Conservation (phyloP, 306 rosid genomes). For the Sicyos edulis region DNA sequence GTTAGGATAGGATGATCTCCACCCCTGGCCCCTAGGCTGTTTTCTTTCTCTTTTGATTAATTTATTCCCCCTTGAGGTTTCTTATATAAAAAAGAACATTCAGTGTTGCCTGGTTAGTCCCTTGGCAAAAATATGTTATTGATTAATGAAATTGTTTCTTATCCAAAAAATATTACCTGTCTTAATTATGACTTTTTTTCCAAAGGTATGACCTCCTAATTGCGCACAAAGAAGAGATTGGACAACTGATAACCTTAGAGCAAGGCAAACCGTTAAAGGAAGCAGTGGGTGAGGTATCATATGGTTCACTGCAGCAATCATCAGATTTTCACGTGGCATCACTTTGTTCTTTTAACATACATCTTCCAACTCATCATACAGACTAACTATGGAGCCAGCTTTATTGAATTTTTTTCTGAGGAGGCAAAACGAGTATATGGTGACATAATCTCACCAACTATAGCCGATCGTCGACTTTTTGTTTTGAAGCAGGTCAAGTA, state of each 20-base stretch:
- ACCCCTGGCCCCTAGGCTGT: no score
- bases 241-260: slow-evolving; percentile 90
- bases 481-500: slow-evolving; percentile 77
- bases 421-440: slow-evolving; percentile 95
- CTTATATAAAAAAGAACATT: not conserved
- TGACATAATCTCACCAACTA: slow-evolving; percentile 84
- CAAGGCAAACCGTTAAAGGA: slow-evolving; percentile 94
- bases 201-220: slow-evolving; percentile 71
- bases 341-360: slow-evolving; percentile 22
- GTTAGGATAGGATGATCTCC: no score
- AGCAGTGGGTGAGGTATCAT: slow-evolving; percentile 78
- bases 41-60: no score
- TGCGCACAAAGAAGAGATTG: slow-evolving; percentile 76
- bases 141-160: no score
- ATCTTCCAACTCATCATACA: slow-evolving; percentile 29
- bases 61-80: no score
- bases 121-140: no score
- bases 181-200: slow-evolving; percentile 7
- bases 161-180: no score
- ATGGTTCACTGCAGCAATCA: slow-evolving; percentile 2
- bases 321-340: slow-evolving; percentile 1
- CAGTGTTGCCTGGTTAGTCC: slow-evolving; percentile 3
- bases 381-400: slow-evolving; percentile 72
- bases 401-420: slow-evolving; percentile 84
- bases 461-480: slow-evolving; percentile 71